Conservation (phyloP, 2,329 filamentous ascomycete species). For the Cadophora sp. region DNA sequence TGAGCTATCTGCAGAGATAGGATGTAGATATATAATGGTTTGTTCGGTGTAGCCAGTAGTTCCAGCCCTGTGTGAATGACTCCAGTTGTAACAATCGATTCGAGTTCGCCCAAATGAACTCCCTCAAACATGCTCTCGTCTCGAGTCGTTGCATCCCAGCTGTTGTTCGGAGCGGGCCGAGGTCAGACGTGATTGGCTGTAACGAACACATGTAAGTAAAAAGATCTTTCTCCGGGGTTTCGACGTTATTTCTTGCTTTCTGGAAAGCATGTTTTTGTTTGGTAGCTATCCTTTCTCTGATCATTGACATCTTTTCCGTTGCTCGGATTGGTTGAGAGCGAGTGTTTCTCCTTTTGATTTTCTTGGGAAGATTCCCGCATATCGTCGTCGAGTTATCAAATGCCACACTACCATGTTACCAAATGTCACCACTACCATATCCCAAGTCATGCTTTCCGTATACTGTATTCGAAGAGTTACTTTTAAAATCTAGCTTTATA, state of each 20-base stretch:
- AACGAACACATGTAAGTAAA: not conserved
- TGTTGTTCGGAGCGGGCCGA: constrained; percentile 12
- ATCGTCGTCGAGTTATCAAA: too few relatives aligned
- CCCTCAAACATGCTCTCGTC: constrained; percentile 10
- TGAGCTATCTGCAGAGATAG: not conserved
- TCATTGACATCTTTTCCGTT: not conserved
- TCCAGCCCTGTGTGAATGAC: not conserved
- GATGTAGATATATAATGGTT: not conserved
- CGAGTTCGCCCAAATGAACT: not conserved
- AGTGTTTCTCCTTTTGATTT: too few relatives aligned
- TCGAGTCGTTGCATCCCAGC: constrained; percentile 1
- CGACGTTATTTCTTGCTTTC: not conserved
- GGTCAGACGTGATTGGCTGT: not conserved
- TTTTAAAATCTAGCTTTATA: too few relatives aligned
- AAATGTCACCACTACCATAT: too few relatives aligned
- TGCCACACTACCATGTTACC: too few relatives aligned
- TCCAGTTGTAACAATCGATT: not conserved
- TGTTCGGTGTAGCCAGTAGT: too few relatives aligned
- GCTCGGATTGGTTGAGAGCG: not conserved
- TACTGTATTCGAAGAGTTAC: too few relatives aligned
- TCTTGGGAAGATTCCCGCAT: too few relatives aligned
- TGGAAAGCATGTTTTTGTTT: not conserved
- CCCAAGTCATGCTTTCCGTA: too few relatives aligned
- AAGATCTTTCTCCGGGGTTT: not conserved
- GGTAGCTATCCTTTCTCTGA: not conserved